These are phyloP conservation scores for Pulveroboletus sp. DNA, from an alignment of 768 basidiomycete genomes.

Conservation along the genomic window DNA sequence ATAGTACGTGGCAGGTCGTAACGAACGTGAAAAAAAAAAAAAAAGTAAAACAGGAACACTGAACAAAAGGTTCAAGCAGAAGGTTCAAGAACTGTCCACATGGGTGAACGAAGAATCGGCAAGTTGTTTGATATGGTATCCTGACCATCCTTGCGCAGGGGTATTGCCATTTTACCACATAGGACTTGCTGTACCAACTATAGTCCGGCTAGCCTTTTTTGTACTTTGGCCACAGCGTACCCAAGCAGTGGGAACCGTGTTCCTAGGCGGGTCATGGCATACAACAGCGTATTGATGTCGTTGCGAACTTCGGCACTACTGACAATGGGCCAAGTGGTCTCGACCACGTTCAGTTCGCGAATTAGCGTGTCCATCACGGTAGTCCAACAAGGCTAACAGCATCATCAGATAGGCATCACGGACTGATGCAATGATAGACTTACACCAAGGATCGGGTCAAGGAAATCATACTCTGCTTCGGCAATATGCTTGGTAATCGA, in stretches of 20 bases:
- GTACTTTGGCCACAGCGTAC: conserved; percentile 29
- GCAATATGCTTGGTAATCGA: conserved; percentile 59
- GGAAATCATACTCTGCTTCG: conserved; percentile 63
- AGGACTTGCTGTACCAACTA: conserved; percentile 12
- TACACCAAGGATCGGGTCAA: conserved; percentile 80
- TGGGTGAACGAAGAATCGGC: not conserved
- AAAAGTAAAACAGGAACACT: conserved; percentile 5
- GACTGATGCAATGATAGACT: conserved; percentile 23
- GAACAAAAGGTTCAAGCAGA: conserved; percentile 2
- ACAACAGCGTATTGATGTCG: conserved; percentile 60
- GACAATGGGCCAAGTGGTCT: conserved; percentile 61
- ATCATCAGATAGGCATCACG: conserved; percentile 7
- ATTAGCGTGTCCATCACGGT: conserved; percentile 64
- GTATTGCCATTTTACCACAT: not conserved
- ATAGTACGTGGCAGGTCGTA: conserved; percentile 22
- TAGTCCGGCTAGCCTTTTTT: conserved; percentile 31
- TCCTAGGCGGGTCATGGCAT: conserved; percentile 61
- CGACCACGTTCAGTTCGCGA: conserved; percentile 61
- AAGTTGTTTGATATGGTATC: not conserved
- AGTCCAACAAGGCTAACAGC: conserved; percentile 65
- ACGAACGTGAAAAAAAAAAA: conserved; percentile 16
- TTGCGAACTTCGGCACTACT: conserved; percentile 57
- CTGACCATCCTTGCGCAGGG: not conserved
- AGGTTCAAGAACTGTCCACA: conserved; percentile 15
- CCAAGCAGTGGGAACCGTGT: conserved; percentile 58